phyloP scores from a whole-genome alignment of 1,284 basidiomycete genomes.

The Naganishia cerealis region DNA sequence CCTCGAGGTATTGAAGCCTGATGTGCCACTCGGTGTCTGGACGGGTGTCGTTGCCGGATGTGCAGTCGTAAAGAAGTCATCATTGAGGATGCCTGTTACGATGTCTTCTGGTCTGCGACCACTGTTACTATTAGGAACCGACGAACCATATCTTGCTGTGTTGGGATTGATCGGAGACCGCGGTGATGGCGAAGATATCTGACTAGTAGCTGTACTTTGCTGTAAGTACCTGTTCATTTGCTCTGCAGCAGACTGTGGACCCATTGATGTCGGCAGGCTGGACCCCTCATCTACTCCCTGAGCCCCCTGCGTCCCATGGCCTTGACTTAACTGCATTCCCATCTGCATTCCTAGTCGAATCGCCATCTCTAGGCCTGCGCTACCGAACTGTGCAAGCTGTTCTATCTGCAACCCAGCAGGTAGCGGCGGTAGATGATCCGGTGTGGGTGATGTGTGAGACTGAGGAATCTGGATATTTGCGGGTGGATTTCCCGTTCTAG shows the following conservation, averaged over 20 bases:
- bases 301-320: conserved; percentile 34
- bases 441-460: background rate
- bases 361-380: conserved; percentile 53
- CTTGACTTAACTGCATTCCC: conserved; percentile 44
- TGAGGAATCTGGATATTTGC: background rate
- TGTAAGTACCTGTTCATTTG: conserved; percentile 14
- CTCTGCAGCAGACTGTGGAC: conserved; percentile 1
- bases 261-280: conserved; percentile 11
- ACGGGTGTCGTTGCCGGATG: conserved; percentile 36
- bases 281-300: conserved; percentile 2
- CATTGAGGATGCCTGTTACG: conserved; percentile 49
- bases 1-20: conserved; percentile 27
- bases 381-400: conserved; percentile 49
- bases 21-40: conserved; percentile 36
- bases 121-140: background rate
- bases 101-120: conserved; percentile 37
- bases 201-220: background rate
- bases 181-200: conserved; percentile 10
- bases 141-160: conserved; percentile 21
- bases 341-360: conserved; percentile 56
- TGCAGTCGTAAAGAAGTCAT: conserved; percentile 46
- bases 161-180: conserved; percentile 9
- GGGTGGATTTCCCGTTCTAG: background rate
- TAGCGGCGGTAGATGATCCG: conserved; percentile 44
- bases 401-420: conserved; percentile 50